Conservation (phyloP, 345 rosid species). For the Eucalyptus microcorys region DNA sequence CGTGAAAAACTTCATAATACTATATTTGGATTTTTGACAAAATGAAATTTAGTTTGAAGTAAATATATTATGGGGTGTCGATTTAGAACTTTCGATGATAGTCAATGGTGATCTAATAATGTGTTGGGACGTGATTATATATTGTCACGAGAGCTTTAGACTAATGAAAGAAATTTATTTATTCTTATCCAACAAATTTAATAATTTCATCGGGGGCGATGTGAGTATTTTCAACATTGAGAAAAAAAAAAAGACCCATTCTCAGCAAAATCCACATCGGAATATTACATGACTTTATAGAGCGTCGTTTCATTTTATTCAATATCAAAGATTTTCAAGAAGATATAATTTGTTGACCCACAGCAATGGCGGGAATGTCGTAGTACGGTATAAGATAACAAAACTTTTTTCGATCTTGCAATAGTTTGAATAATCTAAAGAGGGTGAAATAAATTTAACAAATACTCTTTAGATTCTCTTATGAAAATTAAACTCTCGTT, state of each 20-base stretch:
- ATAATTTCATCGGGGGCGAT: too few species aligned
- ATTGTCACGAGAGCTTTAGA: not conserved
- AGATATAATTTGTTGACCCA: not conserved
- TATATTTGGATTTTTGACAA: not conserved
- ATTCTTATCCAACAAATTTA: too few species aligned
- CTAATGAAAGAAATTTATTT: not conserved
- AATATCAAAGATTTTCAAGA: not conserved
- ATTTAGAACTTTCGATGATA: not conserved
- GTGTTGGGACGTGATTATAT: not conserved
- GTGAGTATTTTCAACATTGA: too few species aligned
- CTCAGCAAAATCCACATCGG: rapidly evolving
- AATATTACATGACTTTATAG: not conserved
- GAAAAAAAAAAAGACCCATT: too few species aligned
- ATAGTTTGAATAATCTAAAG: rapidly evolving
- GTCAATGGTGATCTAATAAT: not conserved
- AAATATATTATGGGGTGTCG: not conserved
- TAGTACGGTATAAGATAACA: not conserved
- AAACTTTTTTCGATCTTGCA: not conserved
- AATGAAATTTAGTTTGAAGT: not conserved
- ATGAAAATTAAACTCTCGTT: rapidly evolving
- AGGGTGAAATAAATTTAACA: not conserved
- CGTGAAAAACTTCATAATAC: rapidly evolving
- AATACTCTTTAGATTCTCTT: not conserved
- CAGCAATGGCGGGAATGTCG: not conserved
- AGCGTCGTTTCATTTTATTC: not conserved